Base-by-base conservation (phyloP, 768 basidiomycete genomes). In the Boletus eberwhitei region DNA sequence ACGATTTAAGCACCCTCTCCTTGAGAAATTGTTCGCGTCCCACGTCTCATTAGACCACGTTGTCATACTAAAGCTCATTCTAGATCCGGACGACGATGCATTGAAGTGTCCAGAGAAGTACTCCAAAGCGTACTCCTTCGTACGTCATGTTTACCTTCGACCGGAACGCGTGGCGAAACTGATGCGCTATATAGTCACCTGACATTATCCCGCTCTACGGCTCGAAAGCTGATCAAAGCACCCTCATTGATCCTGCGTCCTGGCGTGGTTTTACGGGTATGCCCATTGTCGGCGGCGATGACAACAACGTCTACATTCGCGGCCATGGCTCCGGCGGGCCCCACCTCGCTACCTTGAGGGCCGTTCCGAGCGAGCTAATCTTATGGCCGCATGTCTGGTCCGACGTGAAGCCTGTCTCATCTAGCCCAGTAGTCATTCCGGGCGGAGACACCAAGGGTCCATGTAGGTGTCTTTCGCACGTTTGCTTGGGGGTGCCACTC, bases 171-270 rank as follows among this genome's bases (percentile, higher is more conserved):
- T 14, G 38, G 1, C 22, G 8, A 34, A 11, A 22, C 24, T 47
- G 32, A 52, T 29, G 39, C 1, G 16, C 19, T 24, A 17, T 32
- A 11, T 14, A 51, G 54, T 52, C 43, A 4, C 54, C 50, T 5
- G 54, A 52, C n/a, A 52, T 55, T 38, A 47, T 55, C 8, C 54
- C 50, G 17, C 38, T 52, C n/a, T 52, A 52, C 3, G 43, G 54
- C 5, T 14, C 34, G 11, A 35, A 55, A 11, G 32, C 37, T 1
- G 14, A 46, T 24, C 22, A 41, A 6, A 22, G 16, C 17, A 24
- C 42, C 9, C 54, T 51, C 37, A 22, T 39, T n/a, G 17, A 45
- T 29, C 8, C 19, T 6, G n/a, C 48, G 7, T 29, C 29, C 29
- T 29, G 29, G 29, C 29, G 29, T 29, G 29, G 29, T 29, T 29